A percentile compares a stretch with the other conserved stretches of the same genome.
Conservation (phyloP, 495 filamentous ascomycete species). For the Daldinia bambusicola region DNA sequence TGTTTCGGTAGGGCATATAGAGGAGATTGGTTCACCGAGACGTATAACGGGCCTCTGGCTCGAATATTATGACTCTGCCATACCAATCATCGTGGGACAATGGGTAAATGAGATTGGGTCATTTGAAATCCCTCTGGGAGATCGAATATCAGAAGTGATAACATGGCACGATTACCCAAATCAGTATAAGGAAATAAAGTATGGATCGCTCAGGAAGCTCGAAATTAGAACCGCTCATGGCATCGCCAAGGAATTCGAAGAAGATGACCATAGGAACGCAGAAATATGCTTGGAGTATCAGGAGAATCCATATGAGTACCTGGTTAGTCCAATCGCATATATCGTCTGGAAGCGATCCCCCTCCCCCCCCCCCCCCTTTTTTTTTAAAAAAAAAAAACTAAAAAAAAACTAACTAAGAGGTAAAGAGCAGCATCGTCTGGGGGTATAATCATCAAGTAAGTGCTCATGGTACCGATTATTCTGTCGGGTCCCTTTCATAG, state of each 20-base stretch:
- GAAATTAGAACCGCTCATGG: background rate
- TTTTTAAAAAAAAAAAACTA: too few relatives aligned
- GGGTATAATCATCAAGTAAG: background rate
- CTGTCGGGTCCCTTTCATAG: too few relatives aligned
- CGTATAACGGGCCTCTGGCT: conserved; percentile 1
- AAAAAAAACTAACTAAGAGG: background rate
- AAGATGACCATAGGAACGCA: background rate
- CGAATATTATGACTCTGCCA: background rate
- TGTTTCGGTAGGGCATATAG: background rate
- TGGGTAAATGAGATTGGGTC: conserved; percentile 9
- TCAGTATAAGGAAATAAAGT: conserved; percentile 12
- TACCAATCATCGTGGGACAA: background rate
- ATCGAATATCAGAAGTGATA: conserved; percentile 18
- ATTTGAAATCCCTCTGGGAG: conserved; percentile 5
- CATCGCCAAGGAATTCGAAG: background rate
- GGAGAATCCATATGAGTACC: background rate
- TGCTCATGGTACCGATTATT: background rate
- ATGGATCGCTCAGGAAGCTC: conserved; percentile 1
- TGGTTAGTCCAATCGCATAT: background rate
- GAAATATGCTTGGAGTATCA: conserved; percentile 2
- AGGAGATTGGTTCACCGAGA: background rate
- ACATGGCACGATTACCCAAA: conserved; percentile 26
- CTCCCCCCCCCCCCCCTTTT: too few relatives aligned
- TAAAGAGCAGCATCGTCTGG: background rate
- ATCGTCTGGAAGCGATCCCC: background rate